phyloP scores from a whole-genome alignment of 1,284 basidiomycete species.

The Microbotryum silenes-acaulis region DNA sequence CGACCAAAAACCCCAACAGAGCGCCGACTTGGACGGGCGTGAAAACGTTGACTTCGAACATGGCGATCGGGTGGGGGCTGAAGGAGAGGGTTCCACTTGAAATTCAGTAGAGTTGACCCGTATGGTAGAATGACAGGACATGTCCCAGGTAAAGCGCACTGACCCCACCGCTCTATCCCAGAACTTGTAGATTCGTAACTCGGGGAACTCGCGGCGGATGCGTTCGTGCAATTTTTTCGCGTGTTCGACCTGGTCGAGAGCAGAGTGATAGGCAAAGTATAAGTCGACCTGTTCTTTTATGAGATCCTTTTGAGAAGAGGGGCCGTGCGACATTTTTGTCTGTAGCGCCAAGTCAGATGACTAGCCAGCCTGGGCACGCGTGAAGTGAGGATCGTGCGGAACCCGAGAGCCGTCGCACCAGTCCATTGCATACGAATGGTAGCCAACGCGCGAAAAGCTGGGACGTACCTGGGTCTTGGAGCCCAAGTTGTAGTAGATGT shows the following conservation, averaged over 20 bases:
- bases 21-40: slow-evolving; percentile 58
- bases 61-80: slow-evolving; percentile 48
- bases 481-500: slow-evolving; percentile 54
- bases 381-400: no score
- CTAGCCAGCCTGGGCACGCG: no score
- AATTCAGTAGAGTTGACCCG: no score
- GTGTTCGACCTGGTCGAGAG: slow-evolving; percentile 44
- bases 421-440: no score
- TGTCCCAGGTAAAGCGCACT: slow-evolving; percentile 6
- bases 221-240: slow-evolving; percentile 57
- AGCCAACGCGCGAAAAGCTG: no score
- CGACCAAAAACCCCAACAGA: slow-evolving; percentile 56
- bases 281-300: no score
- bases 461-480: slow-evolving; percentile 35
- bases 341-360: no score
- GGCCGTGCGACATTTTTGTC: no score
- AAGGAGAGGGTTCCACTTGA: no score
- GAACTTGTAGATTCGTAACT: slow-evolving; percentile 55
- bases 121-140: neutral
- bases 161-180: slow-evolving; percentile 58
- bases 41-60: slow-evolving; percentile 63
- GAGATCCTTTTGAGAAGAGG: no score
- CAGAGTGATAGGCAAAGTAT: no score
- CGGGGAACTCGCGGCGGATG: slow-evolving; percentile 61
- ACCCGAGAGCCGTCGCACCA: no score